Conservation (phyloP, 2,329 filamentous ascomycete genomes). For the Rhynchosporium secalis region DNA sequence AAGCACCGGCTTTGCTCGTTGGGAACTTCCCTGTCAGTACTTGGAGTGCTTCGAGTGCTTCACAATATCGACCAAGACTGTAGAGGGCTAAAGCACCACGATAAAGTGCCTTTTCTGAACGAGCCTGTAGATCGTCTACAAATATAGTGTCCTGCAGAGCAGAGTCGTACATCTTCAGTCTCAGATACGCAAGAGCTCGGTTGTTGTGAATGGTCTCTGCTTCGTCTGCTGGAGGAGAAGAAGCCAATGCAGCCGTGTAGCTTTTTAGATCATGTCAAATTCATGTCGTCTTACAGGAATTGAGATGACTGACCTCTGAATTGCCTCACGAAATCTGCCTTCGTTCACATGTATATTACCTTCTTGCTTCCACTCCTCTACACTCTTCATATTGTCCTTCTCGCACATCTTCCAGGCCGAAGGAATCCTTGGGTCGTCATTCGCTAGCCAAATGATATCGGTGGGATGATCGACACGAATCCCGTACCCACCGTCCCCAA, state of each 20-base stretch:
- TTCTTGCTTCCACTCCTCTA: constrained; percentile 22
- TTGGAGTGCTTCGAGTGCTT: constrained; percentile 12
- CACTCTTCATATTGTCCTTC: neutral
- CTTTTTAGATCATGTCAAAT: constrained; percentile 10
- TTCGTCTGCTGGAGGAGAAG: constrained; percentile 37
- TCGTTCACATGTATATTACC: constrained; percentile 26
- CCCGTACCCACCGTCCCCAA: constrained; percentile 43
- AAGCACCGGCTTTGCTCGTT: neutral
- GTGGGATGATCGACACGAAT: constrained; percentile 54
- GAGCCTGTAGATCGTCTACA: neutral
- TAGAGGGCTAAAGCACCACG: constrained; percentile 21
- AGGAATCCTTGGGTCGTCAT: constrained; percentile 34
- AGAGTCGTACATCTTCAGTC: constrained; percentile 41
- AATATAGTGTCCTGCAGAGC: constrained; percentile 28
- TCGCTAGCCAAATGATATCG: constrained; percentile 47
- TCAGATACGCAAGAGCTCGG: constrained; percentile 40
- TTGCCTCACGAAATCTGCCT: constrained; percentile 35
- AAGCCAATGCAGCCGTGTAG: constrained; percentile 23
- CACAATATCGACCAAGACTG: constrained; percentile 7
- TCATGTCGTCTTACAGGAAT: neutral
- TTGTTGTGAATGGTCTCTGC: constrained; percentile 38
- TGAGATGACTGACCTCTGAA: constrained; percentile 17
- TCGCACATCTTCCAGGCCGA: neutral
- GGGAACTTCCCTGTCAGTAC: constrained; percentile 3
- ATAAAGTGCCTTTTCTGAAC: constrained; percentile 22